phyloP scores from a whole-genome alignment of 208 protist genomes.

The Acanthamoeba culbertsoni region DNA sequence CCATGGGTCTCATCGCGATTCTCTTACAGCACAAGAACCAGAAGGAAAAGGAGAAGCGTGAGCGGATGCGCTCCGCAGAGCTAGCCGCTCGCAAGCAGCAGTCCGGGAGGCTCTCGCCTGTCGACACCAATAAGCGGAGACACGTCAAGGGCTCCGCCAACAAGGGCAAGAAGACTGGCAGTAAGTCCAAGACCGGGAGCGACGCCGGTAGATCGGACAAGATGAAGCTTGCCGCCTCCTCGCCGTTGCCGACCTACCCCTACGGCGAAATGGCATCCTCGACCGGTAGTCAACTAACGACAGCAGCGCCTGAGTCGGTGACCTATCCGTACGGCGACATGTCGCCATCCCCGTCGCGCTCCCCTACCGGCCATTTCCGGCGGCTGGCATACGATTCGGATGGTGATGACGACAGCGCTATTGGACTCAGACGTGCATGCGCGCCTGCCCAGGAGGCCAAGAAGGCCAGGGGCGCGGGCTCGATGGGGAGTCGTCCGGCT shows the following conservation, averaged over 20 bases:
- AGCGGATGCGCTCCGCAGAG: not conserved
- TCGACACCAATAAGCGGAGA: too few species aligned
- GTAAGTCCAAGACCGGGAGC: not conserved
- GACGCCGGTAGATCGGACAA: not conserved
- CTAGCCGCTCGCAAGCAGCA: not conserved
- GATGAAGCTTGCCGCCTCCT: constrained; percentile 11
- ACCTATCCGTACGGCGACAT: constrained; percentile 21
- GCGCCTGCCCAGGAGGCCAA: not conserved
- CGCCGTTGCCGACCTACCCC: constrained; percentile 14
- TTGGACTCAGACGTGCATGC: not conserved
- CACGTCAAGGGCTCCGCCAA: not conserved
- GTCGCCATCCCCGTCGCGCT: not conserved
- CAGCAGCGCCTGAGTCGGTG: not conserved
- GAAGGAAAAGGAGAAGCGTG: constrained; percentile 12
- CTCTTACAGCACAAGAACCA: constrained; percentile 46
- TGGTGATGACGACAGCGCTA: not conserved
- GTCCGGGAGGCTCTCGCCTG: not conserved
- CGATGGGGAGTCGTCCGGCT: not conserved
- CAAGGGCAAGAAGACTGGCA: not conserved
- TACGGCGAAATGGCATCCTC: not conserved
- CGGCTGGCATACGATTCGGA: not conserved
- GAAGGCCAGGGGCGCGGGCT: not conserved
- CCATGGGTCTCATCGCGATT: not conserved
- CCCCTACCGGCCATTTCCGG: not conserved
- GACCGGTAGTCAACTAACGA: not conserved